Evolutionary conservation across 2,329 filamentous ascomycete species (phyloP).

Genomic region (Diaporthe sp.): DNA sequence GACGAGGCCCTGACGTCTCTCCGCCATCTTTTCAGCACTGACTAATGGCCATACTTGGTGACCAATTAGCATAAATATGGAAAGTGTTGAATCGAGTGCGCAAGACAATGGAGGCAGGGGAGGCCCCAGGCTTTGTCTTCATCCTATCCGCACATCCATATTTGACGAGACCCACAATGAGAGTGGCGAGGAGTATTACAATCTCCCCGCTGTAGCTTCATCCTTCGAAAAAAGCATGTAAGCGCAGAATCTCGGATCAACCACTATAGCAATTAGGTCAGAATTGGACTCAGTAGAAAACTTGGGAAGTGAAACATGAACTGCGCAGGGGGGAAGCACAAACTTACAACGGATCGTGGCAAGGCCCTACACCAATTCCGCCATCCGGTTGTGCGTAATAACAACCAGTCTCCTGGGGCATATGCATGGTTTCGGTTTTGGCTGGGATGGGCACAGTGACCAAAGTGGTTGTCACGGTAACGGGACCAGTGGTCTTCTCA

Average conservation of each 20-base stretch:
- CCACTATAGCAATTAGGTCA: not conserved
- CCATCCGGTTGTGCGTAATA: not conserved
- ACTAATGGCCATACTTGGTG: not conserved
- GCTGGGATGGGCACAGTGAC: not conserved
- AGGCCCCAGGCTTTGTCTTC: not conserved
- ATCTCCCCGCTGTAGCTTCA: not conserved
- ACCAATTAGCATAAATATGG: no score
- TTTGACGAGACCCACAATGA: not conserved
- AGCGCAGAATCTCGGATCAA: not conserved
- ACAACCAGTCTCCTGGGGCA: not conserved
- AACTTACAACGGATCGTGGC: not conserved
- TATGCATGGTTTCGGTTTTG: no score
- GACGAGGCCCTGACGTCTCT: conserved; percentile 16
- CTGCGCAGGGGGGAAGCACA: not conserved
- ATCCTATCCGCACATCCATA: not conserved
- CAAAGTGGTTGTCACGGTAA: not conserved
- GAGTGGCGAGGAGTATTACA: not conserved
- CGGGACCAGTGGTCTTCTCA: no score
- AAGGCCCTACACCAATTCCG: not conserved
- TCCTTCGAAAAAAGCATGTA: not conserved
- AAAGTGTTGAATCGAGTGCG: no score
- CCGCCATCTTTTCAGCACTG: not conserved
- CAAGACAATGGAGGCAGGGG: not conserved
- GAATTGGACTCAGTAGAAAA: not conserved
- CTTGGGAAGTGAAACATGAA: not conserved